Conservation (phyloP, 2,329 filamentous ascomycete species). For the Botrytis pseudocinerea region DNA sequence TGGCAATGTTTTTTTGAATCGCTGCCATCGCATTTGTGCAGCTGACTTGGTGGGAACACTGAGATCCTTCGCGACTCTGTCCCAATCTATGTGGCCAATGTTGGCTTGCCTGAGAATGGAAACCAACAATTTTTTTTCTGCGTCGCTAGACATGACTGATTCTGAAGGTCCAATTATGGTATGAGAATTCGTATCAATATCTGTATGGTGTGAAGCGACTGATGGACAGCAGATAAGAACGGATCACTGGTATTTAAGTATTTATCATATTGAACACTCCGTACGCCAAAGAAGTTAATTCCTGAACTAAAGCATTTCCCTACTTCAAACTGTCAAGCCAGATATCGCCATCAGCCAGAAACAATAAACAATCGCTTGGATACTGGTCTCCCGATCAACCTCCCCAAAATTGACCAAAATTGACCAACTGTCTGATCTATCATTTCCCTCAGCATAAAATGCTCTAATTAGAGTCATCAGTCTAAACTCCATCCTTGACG, state of each 20-base stretch:
- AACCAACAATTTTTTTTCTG: conserved; percentile 1
- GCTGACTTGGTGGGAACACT: conserved; percentile 1
- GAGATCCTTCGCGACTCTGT: conserved; percentile 9
- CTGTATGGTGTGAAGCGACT: neutral
- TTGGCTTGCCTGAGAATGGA: conserved; percentile 7
- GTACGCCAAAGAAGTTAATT: neutral
- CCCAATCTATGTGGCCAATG: conserved; percentile 1
- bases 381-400: neutral
- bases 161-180: neutral
- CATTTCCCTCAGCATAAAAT: neutral
- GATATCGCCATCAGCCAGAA: neutral
- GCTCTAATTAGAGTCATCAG: neutral
- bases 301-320: neutral
- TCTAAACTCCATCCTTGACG: neutral
- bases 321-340: neutral
- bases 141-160: conserved; percentile 1
- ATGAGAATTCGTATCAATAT: neutral
- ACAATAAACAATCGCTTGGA: neutral
- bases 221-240: neutral
- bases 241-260: neutral
- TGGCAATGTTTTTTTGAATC: conserved; percentile 11
- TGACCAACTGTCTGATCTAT: neutral
- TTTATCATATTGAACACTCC: neutral
- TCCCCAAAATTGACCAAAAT: neutral
- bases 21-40: neutral